Evolutionary conservation across 2,329 filamentous ascomycete genomes (phyloP).

Genomic region (Gaeumannomyces sp.): DNA sequence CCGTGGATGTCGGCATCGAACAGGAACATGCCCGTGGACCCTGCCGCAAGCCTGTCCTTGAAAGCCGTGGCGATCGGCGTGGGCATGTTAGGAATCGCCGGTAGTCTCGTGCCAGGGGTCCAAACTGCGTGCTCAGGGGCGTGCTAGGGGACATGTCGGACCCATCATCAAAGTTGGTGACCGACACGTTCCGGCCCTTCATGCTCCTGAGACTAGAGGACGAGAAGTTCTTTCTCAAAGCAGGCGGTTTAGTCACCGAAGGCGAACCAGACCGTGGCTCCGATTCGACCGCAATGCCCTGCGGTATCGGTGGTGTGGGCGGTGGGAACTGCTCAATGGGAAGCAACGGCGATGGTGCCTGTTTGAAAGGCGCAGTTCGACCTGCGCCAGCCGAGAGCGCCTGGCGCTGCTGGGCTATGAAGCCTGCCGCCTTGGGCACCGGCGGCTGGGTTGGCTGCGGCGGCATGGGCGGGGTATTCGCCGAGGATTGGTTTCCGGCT

Average conservation of each 20-base stretch:
- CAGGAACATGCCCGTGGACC: conserved; percentile 62
- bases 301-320: conserved; percentile 29
- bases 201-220: conserved; percentile 65
- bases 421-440: conserved; percentile 24
- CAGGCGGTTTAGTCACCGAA: conserved; percentile 35
- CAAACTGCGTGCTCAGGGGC: conserved; percentile 64
- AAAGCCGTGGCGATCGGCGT: conserved; percentile 62
- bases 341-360: conserved; percentile 26
- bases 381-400: conserved; percentile 31
- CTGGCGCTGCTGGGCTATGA: conserved; percentile 36
- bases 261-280: conserved; percentile 47
- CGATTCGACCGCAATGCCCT: conserved; percentile 23
- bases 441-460: conserved; percentile 13
- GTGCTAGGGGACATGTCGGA: conserved; percentile 68
- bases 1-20: conserved; percentile 81
- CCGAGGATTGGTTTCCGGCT: conserved; percentile 1
- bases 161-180: conserved; percentile 53
- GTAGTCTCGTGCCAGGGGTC: conserved; percentile 38
- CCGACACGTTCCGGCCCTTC: conserved; percentile 67
- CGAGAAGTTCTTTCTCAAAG: conserved; percentile 61
- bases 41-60: conserved; percentile 48
- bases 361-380: conserved; percentile 24
- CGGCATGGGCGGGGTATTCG: conserved; percentile 13
- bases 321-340: conserved; percentile 23
- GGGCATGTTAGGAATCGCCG: conserved; percentile 57